Evolutionary conservation across 2,329 filamentous ascomycete genomes (phyloP).

Genomic region (Penicillium sp.): DNA sequence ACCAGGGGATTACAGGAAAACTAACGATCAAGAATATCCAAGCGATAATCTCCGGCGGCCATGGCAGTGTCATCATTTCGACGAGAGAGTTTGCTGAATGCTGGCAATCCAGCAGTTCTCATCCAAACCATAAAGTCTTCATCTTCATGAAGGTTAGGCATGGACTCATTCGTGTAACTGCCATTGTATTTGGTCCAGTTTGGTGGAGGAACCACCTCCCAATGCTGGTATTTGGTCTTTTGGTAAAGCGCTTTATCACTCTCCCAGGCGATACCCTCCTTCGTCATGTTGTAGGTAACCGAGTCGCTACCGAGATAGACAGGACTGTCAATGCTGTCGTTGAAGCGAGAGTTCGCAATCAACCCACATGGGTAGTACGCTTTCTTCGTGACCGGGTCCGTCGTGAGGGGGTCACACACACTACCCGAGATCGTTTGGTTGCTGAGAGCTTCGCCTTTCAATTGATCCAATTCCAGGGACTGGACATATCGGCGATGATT

Average conservation of each 20-base stretch:
- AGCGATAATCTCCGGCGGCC: constrained; percentile 68
- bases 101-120: constrained; percentile 89
- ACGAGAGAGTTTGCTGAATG: constrained; percentile 89
- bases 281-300: constrained; percentile 71
- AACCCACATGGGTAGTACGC: constrained; percentile 93
- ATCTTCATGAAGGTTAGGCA: constrained; percentile 72
- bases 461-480: constrained; percentile 79
- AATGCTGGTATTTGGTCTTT: constrained; percentile 62
- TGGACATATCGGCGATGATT: constrained; percentile 96
- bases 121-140: constrained; percentile 98
- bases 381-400: constrained; percentile 54
- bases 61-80: constrained; percentile 74
- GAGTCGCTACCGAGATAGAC: constrained; percentile 52
- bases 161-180: constrained; percentile 61
- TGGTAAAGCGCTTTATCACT: constrained; percentile 82
- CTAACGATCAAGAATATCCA: constrained; percentile 79
- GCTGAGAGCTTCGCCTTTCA: constrained; percentile 69
- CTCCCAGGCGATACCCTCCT: constrained; percentile 78
- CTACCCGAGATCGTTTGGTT: constrained; percentile 63
- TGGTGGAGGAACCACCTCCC: constrained; percentile 74
- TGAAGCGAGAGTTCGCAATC: constrained; percentile 96
- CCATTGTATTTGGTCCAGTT: constrained; percentile 78
- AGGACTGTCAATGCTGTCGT: constrained; percentile 78
- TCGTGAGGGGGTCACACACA: constrained; percentile 72
- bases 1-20: constrained; percentile 17